A percentile compares a stretch with the other conserved stretches of the same genome.
Conservation (phyloP, 805 yeast species). For the Sungouiella blattae region DNA sequence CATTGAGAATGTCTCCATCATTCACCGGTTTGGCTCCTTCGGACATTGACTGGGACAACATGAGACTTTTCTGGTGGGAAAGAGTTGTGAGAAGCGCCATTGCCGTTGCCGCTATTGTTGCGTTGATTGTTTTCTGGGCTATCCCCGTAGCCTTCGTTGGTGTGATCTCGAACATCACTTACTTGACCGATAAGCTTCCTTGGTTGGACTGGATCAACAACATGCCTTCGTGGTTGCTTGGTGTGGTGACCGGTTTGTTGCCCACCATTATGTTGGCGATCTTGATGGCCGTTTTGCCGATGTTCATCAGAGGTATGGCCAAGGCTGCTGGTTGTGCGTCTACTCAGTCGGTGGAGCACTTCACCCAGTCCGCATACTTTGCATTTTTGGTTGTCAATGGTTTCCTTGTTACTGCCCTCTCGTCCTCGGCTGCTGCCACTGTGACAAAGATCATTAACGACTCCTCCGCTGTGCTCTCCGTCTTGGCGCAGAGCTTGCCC, state of each 20-base stretch:
- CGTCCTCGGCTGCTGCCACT: slow-evolving; percentile 69
- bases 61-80: slow-evolving; percentile 83
- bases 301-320: slow-evolving; percentile 61
- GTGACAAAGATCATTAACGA: slow-evolving; percentile 58
- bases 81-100: slow-evolving; percentile 50
- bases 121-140: slow-evolving; percentile 65
- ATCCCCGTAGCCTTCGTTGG: slow-evolving; percentile 79
- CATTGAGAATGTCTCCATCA: slow-evolving; percentile 59
- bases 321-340: slow-evolving; percentile 57
- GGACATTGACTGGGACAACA: slow-evolving; percentile 66
- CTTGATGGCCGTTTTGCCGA: slow-evolving; percentile 65
- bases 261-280: slow-evolving; percentile 66
- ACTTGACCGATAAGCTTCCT: slow-evolving; percentile 52
- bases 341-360: slow-evolving; percentile 54
- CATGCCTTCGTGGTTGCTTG: slow-evolving; percentile 52
- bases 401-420: slow-evolving; percentile 64
- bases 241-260: slow-evolving; percentile 63
- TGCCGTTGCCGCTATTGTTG: slow-evolving; percentile 52
- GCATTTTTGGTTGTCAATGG: slow-evolving; percentile 70
- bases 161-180: slow-evolving; percentile 63
- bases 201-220: slow-evolving; percentile 51
- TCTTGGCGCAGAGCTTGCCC: slow-evolving; percentile 68
- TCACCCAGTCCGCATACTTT: slow-evolving; percentile 65
- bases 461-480: slow-evolving; percentile 54
- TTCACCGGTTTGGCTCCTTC: slow-evolving; percentile 60